A percentile compares a stretch with the other conserved stretches of the same genome.
These are phyloP conservation scores for Neocatenulostroma microsporum DNA, from an alignment of 2,329 filamentous ascomycete genomes.

Conservation along the genomic window DNA sequence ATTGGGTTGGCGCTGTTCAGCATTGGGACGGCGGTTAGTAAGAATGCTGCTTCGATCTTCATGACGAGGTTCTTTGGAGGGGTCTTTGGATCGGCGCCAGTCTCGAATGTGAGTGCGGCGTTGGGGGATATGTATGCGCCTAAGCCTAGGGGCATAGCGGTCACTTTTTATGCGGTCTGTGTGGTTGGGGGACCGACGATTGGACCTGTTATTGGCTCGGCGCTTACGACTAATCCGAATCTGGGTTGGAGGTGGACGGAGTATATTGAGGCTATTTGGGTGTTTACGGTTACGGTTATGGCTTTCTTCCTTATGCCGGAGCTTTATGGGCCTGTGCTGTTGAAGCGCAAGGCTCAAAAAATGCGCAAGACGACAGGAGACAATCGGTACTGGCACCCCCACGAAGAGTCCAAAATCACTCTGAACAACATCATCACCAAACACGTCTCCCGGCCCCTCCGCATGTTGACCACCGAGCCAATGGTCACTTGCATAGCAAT, in stretches of 20 bases:
- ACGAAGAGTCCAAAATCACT: constrained; percentile 38
- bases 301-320: constrained; percentile 33
- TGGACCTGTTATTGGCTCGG: constrained; percentile 37
- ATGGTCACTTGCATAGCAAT: constrained; percentile 47
- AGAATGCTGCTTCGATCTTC: constrained; percentile 31
- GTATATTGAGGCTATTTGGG: constrained; percentile 38
- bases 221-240: constrained; percentile 31
- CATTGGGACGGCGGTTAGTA: constrained; percentile 38
- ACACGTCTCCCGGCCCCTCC: constrained; percentile 35
- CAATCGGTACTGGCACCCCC: constrained; percentile 37
- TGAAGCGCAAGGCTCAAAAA: constrained; percentile 33
- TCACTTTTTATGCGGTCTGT: constrained; percentile 34
- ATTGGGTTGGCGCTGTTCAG: constrained; percentile 39
- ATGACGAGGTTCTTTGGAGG: constrained; percentile 40
- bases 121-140: constrained; percentile 38
- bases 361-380: constrained; percentile 35
- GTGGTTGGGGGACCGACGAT: constrained; percentile 34
- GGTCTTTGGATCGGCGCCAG: constrained; percentile 37
- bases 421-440: constrained; percentile 36
- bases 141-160: constrained; percentile 32
- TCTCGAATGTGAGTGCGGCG: constrained; percentile 38
- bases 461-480: constrained; percentile 42
- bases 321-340: constrained; percentile 33
- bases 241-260: constrained; percentile 42
- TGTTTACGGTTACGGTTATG: constrained; percentile 22